These are phyloP conservation scores for Piromyces sp. DNA, from an alignment of 192 early-diverging fungal species.

Conservation along the genomic window DNA sequence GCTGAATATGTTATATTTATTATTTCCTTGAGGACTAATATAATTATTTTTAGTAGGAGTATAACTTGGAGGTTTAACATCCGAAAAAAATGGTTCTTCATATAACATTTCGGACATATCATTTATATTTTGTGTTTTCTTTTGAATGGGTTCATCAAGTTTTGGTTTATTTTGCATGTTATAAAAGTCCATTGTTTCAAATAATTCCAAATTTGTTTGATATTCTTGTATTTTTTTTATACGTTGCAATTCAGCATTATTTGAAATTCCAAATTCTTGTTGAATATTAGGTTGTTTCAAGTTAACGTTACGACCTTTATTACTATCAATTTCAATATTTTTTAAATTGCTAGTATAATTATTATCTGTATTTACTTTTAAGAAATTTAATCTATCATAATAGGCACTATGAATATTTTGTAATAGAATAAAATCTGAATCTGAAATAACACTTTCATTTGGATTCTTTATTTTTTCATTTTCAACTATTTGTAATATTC, in stretches of 20 bases:
- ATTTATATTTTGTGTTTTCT: not conserved
- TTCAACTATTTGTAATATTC: not conserved
- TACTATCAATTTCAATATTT: not conserved
- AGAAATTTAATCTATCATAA: not conserved
- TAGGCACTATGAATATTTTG: not conserved
- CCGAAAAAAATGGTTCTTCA: not conserved
- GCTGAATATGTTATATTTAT: not conserved
- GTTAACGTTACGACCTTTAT: not conserved
- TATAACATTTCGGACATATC: not conserved
- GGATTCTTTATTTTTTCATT: not conserved
- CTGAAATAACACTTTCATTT: not conserved
- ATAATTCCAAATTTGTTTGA: not conserved
- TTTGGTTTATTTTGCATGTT: not conserved
- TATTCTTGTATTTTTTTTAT: not conserved
- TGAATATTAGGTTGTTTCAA: not conserved
- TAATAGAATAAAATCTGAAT: not conserved
- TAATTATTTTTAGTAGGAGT: not conserved
- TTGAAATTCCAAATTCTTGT: not conserved
- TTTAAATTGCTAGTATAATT: not conserved
- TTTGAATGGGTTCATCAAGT: not conserved
- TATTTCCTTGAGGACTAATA: not conserved
- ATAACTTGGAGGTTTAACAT: not conserved
- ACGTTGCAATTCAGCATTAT: not conserved
- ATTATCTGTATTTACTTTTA: not conserved
- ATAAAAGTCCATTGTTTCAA: not conserved